Evolutionary conservation across 805 yeast genomes (phyloP).

Genomic region (Millerozyma miso): DNA sequence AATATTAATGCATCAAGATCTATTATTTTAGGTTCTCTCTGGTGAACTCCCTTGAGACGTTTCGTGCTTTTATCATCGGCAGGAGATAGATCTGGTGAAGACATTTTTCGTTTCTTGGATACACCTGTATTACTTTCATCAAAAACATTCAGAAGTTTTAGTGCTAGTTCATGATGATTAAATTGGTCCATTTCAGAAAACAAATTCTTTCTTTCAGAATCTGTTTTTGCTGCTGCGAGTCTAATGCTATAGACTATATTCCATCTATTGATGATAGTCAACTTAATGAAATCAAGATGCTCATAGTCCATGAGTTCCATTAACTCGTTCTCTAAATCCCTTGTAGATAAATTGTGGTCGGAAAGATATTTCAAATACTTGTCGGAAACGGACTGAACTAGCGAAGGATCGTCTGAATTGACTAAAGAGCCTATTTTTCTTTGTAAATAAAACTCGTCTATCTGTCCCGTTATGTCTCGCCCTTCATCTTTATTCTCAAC

Average conservation of each 20-base stretch:
- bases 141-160: slow-evolving; percentile 27
- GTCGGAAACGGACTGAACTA: slow-evolving; percentile 32
- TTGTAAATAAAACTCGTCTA: slow-evolving; percentile 48
- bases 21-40: slow-evolving; percentile 48
- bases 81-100: slow-evolving; percentile 8
- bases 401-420: slow-evolving; percentile 35
- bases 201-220: slow-evolving; percentile 23
- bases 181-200: slow-evolving; percentile 38
- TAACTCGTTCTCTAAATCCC: slow-evolving; percentile 52
- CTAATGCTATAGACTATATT: slow-evolving; percentile 52
- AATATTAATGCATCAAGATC: slow-evolving; percentile 62
- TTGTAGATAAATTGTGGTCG: slow-evolving; percentile 26
- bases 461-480: slow-evolving; percentile 4
- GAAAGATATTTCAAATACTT: slow-evolving; percentile 39
- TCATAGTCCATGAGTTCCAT: slow-evolving; percentile 50
- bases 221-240: slow-evolving; percentile 22
- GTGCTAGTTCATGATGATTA: slow-evolving; percentile 38
- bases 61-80: slow-evolving; percentile 7
- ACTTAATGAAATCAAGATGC: slow-evolving; percentile 44
- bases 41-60: slow-evolving; percentile 2
- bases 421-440: slow-evolving; percentile 39
- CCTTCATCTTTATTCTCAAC: not conserved
- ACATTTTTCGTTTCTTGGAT: slow-evolving; percentile 18
- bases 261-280: slow-evolving; percentile 47
- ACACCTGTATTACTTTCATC: slow-evolving; percentile 1